These are phyloP conservation scores for Cystobasidium tubakii DNA, from an alignment of 768 basidiomycete species.

Conservation along the genomic window DNA sequence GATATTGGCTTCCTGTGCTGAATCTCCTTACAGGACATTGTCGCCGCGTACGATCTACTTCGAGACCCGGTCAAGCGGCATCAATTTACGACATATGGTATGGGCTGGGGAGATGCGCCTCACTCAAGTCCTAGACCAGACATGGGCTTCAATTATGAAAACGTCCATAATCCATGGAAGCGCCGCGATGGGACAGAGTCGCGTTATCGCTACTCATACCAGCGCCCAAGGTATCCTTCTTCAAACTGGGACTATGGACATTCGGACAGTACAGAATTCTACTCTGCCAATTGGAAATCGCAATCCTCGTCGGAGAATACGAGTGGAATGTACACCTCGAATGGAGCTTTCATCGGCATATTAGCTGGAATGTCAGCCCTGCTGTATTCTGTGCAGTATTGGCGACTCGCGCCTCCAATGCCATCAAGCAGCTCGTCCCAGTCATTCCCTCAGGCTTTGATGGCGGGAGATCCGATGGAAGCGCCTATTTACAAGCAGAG, in stretches of 20 bases:
- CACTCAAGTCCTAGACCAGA: constrained; percentile 7
- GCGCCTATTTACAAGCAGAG: constrained; percentile 27
- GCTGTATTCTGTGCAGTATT: constrained; percentile 30
- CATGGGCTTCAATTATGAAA: constrained; percentile 30
- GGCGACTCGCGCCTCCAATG: constrained; percentile 25
- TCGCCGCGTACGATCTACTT: constrained; percentile 29
- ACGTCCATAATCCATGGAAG: constrained; percentile 32
- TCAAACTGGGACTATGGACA: constrained; percentile 30
- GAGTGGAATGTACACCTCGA: constrained; percentile 22
- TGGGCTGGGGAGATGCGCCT: constrained; percentile 25
- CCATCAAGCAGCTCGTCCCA: not conserved
- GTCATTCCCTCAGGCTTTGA: not conserved
- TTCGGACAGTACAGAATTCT: constrained; percentile 31
- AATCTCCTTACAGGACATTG: constrained; percentile 8
- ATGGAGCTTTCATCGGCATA: constrained; percentile 19
- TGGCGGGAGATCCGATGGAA: constrained; percentile 33
- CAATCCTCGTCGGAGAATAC: not conserved
- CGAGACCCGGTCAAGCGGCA: constrained; percentile 25
- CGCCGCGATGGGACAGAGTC: not conserved
- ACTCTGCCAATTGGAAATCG: constrained; percentile 2
- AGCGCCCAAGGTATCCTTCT: constrained; percentile 19
- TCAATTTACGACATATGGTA: constrained; percentile 13
- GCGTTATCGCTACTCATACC: not conserved
- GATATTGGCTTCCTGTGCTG: not conserved
- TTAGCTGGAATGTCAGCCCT: constrained; percentile 19